Evolutionary conservation across 1,284 basidiomycete species (phyloP).

Genomic region (Porphyrellus sp.): DNA sequence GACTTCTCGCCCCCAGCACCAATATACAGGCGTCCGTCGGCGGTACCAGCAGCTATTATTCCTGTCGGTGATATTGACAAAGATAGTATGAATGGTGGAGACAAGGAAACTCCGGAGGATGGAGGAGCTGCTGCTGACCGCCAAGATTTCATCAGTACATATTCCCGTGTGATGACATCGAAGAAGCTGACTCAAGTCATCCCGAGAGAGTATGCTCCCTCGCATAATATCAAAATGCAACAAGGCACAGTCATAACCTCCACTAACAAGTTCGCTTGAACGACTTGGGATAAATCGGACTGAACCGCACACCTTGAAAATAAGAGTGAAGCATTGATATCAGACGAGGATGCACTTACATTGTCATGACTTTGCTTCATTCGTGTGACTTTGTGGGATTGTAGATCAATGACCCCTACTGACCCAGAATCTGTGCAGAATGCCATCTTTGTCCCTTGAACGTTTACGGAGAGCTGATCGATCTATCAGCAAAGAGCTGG

Average conservation of each 20-base stretch:
- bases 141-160: conserved; percentile 6
- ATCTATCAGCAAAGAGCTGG: conserved; percentile 33
- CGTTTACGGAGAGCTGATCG: conserved; percentile 59
- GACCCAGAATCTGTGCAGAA: conserved; percentile 67
- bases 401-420: conserved; percentile 62
- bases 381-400: conserved; percentile 42
- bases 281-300: conserved; percentile 68
- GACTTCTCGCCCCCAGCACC: conserved; percentile 64
- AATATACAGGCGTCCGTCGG: conserved; percentile 69
- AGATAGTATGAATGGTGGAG: conserved; percentile 70
- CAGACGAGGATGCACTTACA: conserved; percentile 40
- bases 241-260: conserved; percentile 68
- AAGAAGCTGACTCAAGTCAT: conserved; percentile 52
- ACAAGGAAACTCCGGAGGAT: conserved; percentile 51
- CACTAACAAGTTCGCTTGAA: conserved; percentile 68
- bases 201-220: conserved; percentile 54
- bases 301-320: conserved; percentile 61
- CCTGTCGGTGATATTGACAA: conserved; percentile 55
- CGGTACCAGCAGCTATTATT: conserved; percentile 64
- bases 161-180: not conserved
- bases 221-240: conserved; percentile 65
- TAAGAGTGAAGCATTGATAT: conserved; percentile 6
- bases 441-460: conserved; percentile 54
- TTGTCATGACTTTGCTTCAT: conserved; percentile 65
- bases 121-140: conserved; percentile 40